Evolutionary conservation across 1,284 basidiomycete genomes (phyloP).

Genomic region (Trichosporon sp.): DNA sequence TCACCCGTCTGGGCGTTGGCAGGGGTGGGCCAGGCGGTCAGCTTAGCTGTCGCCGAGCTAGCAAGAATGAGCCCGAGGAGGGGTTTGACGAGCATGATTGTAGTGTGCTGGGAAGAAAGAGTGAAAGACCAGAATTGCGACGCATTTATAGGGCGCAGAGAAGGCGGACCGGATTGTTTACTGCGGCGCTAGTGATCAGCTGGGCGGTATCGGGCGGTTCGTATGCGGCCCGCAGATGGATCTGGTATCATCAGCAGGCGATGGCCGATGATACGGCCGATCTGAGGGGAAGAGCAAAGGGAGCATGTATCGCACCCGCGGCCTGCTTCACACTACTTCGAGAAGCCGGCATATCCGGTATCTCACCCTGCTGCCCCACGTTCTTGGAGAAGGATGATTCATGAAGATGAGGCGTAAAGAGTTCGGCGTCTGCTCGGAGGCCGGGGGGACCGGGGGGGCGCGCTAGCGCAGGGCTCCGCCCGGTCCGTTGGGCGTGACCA

Average conservation of each 20-base stretch:
- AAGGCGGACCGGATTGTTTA: not conserved
- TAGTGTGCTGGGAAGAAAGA: not conserved
- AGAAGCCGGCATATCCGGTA: not conserved
- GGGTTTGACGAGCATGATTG: constrained; percentile 13
- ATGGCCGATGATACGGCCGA: too few species aligned
- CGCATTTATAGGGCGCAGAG: not conserved
- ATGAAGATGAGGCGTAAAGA: not conserved
- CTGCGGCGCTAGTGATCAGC: not conserved
- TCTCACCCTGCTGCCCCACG: too few species aligned
- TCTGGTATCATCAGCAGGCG: too few species aligned
- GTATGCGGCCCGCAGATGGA: too few species aligned
- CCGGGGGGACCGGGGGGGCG: too few species aligned
- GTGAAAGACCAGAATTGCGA: not conserved
- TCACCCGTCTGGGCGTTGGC: not conserved
- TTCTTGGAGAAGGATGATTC: too few species aligned
- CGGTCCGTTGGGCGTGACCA: not conserved
- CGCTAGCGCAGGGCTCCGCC: not conserved
- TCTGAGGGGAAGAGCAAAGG: too few species aligned
- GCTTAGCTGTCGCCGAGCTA: not conserved
- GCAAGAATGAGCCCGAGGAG: not conserved
- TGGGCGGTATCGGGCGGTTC: not conserved
- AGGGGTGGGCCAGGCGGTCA: constrained; percentile 10
- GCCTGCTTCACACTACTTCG: not conserved
- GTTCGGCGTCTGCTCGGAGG: not conserved
- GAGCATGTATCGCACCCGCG: not conserved